Evolutionary conservation across 2,329 filamentous ascomycete species (phyloP), one percentile per base, ranked within the genome.

Genomic region (Talaromyces piceae): DNA sequence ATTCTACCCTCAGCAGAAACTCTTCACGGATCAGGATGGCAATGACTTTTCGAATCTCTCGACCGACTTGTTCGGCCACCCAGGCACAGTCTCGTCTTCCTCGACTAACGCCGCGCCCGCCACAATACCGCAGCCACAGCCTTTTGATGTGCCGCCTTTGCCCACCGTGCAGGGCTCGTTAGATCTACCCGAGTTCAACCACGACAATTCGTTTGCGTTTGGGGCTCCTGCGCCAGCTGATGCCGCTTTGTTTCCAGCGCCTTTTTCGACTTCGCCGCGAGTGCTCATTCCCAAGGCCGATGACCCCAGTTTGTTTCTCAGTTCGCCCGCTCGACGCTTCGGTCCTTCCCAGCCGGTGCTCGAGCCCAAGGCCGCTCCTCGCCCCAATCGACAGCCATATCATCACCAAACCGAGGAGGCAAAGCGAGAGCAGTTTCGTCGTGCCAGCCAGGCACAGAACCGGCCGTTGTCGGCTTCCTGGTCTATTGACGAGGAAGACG

Each of bases 1-100:
- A 23, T 73, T 76, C 45, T 76, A 78, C 55, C 75, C 79, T 27
- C 79, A 82, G 48, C 69, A 77, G 33, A 70, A 73, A 47, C 62
- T 79, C 18, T 73, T 78, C 51, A 76, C 74, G 72, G 74, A 77
- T 43, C 63, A 72, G 49, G 66, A 67, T 27, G 63, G 41, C 4
- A 50, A 52, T 11, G 53, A 57, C 26, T 30, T 60, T 20, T 51
- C 57, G 4, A 57, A 50, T 9, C 54, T 47, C 13, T 57, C 51
- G 45, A 49, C 53, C 20, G 58, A 63, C 50, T 54, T 58, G 57
- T 48, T 56, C 59, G 20, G 50, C 52, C 30, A 46, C 52, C 5
- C 30, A 52, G 22, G 45, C 52, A 47, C 31, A 23, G 12, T 56
- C 26, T 62, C 64, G 28, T 56, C 59, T 9, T 43, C 58, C 37